A percentile compares a stretch with the other conserved stretches of the same genome.
These are phyloP conservation scores for Calonectria naviculata DNA, from an alignment of 2,329 filamentous ascomycete genomes.

Conservation along the genomic window DNA sequence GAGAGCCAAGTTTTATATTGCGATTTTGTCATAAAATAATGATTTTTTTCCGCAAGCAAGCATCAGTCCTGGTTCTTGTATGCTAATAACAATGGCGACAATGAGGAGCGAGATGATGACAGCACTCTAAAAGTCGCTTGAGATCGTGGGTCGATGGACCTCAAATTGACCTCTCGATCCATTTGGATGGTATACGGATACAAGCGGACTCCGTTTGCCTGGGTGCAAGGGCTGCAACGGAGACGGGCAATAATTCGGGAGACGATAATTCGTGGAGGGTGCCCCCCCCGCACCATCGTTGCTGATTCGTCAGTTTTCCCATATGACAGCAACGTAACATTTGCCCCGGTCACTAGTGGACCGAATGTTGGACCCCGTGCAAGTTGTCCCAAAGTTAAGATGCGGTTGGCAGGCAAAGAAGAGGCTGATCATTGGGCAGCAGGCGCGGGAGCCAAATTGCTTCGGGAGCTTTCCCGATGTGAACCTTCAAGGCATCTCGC, in stretches of 20 bases:
- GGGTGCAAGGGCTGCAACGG: background rate
- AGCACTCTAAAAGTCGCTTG: constrained; percentile 1
- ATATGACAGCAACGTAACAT: constrained; percentile 26
- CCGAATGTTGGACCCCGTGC: background rate
- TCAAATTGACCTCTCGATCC: constrained; percentile 1
- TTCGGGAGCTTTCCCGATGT: background rate
- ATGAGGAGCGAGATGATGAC: constrained; percentile 9
- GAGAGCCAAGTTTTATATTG: background rate
- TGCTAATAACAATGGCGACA: constrained; percentile 12
- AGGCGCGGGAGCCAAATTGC: background rate
- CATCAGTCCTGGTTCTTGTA: background rate
- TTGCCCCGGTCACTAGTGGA: constrained; percentile 13
- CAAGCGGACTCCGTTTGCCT: background rate
- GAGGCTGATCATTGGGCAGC: background rate
- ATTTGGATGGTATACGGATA: background rate
- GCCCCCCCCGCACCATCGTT: background rate
- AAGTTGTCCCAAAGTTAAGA: background rate
- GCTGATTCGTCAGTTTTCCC: constrained; percentile 20
- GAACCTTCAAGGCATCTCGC: background rate
- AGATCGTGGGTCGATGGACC: constrained; percentile 7
- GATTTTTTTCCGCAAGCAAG: background rate
- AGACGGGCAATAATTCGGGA: constrained; percentile 5
- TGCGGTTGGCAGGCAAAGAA: background rate
- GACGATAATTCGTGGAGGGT: constrained; percentile 15
- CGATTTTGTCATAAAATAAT: background rate